Evolutionary conservation across 768 basidiomycete species (phyloP).

Genomic region (Lentinula aciculospora): DNA sequence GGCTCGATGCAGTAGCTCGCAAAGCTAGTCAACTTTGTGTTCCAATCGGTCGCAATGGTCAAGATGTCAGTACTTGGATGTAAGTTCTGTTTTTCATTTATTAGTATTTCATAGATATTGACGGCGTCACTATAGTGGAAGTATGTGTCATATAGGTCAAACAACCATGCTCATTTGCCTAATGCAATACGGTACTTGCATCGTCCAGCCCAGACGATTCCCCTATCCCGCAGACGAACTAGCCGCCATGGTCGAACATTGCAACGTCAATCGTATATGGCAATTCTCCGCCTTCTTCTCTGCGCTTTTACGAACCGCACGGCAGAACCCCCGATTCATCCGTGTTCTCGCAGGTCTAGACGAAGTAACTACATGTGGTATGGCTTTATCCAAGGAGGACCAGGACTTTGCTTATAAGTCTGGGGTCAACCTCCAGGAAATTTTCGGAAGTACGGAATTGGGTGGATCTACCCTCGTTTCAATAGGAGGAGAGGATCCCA

Average conservation of each 20-base stretch:
- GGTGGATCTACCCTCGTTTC: slow-evolving; percentile 66
- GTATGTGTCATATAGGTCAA: slow-evolving; percentile 81
- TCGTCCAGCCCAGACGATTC: slow-evolving; percentile 62
- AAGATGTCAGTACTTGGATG: slow-evolving; percentile 74
- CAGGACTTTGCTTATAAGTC: slow-evolving; percentile 66
- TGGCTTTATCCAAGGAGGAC: slow-evolving; percentile 60
- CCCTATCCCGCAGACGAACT: slow-evolving; percentile 66
- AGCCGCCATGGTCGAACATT: slow-evolving; percentile 61
- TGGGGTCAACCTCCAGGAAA: slow-evolving; percentile 65
- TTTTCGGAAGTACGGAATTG: slow-evolving; percentile 79
- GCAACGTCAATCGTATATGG: slow-evolving; percentile 68
- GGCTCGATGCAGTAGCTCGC: slow-evolving; percentile 51
- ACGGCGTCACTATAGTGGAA: slow-evolving; percentile 46
- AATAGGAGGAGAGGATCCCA: slow-evolving; percentile 42
- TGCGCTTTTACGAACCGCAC: slow-evolving; percentile 55
- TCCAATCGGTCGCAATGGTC: slow-evolving; percentile 41
- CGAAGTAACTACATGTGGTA: slow-evolving; percentile 62
- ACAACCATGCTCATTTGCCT: slow-evolving; percentile 70
- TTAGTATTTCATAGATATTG: slow-evolving; percentile 25
- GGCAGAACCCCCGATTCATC: slow-evolving; percentile 55
- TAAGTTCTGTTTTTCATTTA: slow-evolving; percentile 28
- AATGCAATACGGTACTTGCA: slow-evolving; percentile 68
- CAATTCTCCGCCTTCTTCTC: slow-evolving; percentile 71
- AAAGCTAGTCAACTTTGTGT: slow-evolving; percentile 51
- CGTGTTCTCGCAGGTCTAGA: slow-evolving; percentile 49